Base-by-base conservation (phyloP, 768 basidiomycete genomes). In the Lepiota brunneoincarnata region DNA sequence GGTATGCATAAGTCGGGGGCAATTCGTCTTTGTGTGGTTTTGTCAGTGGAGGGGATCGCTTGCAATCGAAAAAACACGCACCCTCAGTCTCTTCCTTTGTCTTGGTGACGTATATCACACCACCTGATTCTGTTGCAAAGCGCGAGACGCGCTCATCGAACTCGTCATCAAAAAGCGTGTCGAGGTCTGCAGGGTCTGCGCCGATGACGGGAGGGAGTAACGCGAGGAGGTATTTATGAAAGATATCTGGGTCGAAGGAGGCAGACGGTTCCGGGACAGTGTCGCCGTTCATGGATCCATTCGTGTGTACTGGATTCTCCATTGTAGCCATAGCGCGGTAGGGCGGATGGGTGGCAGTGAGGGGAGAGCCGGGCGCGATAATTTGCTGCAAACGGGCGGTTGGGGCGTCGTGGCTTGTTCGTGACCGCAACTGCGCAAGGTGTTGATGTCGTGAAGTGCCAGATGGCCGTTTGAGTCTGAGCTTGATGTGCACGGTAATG, bases 191-290 rank as follows among this genome's bases (percentile, higher is more conserved):
- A 0, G 75, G 75, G 10, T 72, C 64, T 2, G 90, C 86, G n/a
- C 84, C 91, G n/a, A 95, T 77, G 1, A 93, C 79, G 10, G 91
- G 87, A 1, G 93, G 92, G 2, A 95, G 73, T 20, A 95, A 75
- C 1, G 82, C 74, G 38, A 80, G 72, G 26, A 94, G 75, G 70
- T 93, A 94, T 7, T 77, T 71, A 55, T 79, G 82, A 66, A 94
- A 91, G 53, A 86, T 69, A 24, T 79, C 74, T 9, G 86, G 67
- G 69, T 93, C 90, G 67, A 91, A 91, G 59, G 61, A 54, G 44
- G 63, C 56, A 38, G 67, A 50, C 46, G 64, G 49, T 26, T 63
- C 65, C n/a, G n/a, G n/a, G 39, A 57, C 57, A 12, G 61, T 45
- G 42, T 69, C 72, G 56, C 70, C 60, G 37, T 62, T 68, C 21